Evolutionary conservation across 768 basidiomycete species (phyloP), one percentile per base, ranked within the genome.

Genomic region (Kwoniella heveanensis): DNA sequence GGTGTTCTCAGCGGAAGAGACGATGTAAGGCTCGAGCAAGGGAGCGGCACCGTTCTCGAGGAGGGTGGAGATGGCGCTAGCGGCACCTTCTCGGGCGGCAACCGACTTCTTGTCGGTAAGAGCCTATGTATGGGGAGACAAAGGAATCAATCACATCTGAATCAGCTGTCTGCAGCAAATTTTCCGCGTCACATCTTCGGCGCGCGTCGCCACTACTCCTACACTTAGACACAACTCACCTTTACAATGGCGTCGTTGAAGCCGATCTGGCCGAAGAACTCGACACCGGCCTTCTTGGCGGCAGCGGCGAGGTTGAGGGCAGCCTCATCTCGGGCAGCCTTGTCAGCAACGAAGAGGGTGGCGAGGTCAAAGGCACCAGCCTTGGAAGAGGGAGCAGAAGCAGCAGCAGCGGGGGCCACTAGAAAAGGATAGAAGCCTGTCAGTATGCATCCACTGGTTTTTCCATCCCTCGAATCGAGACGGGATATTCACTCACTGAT

Each of bases 41-140:
- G 86, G 88, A 70, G 87, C 82, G 51, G 88, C 89, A 70, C 89
- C 90, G 63, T 86, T 83, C 77, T 85, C 77, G 69, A 86, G 83
- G 71, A 96, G 82, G 47, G 84, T 82, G 55, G 82, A 80, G 76
- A 96, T 82, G 78, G 89, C 86, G 78, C 84, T 82, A 55, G 88
- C 89, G 57, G 92, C 93, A 72, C 88, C 91, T 82, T 97, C 91
- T 79, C 94, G 92, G 68, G 89, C 86, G 66, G 88, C 89, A 56
- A 92, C 88, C 19, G 89, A 90, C 84, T 94, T 96, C 87, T 97
- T 98, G 87, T 96, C 92, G 81, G 84, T 84, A 68, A 96, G 87
- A 57, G 91, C 92, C 84, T 81, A 54, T 44, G 39, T 19, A 44
- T 44, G 39, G 8, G 39, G 17, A 44, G n/a, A 10, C 21, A 57